These are phyloP conservation scores for Hypsizygus ulmarius DNA, from an alignment of 1,284 basidiomycete species.

Conservation along the genomic window DNA sequence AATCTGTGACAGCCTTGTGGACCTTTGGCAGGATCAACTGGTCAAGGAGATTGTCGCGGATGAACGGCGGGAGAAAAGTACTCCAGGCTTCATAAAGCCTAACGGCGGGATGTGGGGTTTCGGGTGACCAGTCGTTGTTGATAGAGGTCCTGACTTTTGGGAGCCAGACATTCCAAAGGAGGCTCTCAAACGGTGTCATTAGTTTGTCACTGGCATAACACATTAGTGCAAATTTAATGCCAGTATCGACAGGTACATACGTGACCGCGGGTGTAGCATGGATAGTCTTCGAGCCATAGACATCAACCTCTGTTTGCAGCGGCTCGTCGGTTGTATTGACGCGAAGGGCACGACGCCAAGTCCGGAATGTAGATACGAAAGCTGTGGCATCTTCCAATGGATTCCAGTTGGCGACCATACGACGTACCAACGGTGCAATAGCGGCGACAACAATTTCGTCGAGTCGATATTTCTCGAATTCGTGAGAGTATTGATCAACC, in stretches of 20 bases:
- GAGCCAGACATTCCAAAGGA: slow-evolving; percentile 94
- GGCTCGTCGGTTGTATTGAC: slow-evolving; percentile 43
- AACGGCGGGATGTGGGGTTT: slow-evolving; percentile 72
- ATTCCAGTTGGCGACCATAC: slow-evolving; percentile 67
- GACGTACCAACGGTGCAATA: slow-evolving; percentile 75
- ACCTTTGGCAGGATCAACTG: slow-evolving; percentile 95
- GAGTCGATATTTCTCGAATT: slow-evolving; percentile 77
- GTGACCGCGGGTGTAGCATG: slow-evolving; percentile 31
- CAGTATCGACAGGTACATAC: slow-evolving; percentile 31
- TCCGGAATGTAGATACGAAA: slow-evolving; percentile 63
- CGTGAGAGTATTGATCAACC: slow-evolving; percentile 66
- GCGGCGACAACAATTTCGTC: slow-evolving; percentile 94
- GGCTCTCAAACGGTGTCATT: slow-evolving; percentile 95
- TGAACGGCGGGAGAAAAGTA: slow-evolving; percentile 83
- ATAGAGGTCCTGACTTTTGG: slow-evolving; percentile 89
- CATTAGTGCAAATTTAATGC: slow-evolving; percentile 7
- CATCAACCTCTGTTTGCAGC: slow-evolving; percentile 47
- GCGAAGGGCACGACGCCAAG: slow-evolving; percentile 68
- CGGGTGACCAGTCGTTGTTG: slow-evolving; percentile 91
- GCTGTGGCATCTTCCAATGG: slow-evolving; percentile 67
- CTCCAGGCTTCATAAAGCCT: slow-evolving; percentile 89
- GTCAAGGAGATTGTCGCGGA: slow-evolving; percentile 93
- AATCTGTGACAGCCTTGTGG: slow-evolving; percentile 78
- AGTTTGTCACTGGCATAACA: slow-evolving; percentile 43
- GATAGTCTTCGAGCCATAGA: slow-evolving; percentile 50